Conservation (phyloP, 2,329 filamentous ascomycete species). For the Pyrenophora graminea region DNA sequence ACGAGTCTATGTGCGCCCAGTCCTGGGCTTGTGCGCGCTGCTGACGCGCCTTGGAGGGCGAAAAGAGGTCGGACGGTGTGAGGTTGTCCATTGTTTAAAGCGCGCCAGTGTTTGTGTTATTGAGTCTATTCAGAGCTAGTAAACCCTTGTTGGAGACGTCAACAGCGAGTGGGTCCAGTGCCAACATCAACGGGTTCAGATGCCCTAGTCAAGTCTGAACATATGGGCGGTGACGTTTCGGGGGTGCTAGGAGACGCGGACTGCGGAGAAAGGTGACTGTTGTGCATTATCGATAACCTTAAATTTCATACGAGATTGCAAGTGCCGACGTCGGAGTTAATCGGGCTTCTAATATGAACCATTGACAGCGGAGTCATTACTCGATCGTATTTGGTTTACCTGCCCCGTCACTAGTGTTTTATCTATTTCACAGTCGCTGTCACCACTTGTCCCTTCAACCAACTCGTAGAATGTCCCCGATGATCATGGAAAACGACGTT, state of each 20-base stretch:
- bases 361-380: constrained; percentile 20
- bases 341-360: constrained; percentile 13
- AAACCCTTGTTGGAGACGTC: constrained; percentile 1
- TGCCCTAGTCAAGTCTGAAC: constrained; percentile 5
- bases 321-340: constrained; percentile 42
- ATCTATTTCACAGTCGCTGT: constrained; percentile 5
- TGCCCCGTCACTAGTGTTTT: constrained; percentile 3
- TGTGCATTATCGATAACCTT: constrained; percentile 42
- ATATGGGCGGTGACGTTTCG: constrained; percentile 8
- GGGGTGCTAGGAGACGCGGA: constrained; percentile 11
- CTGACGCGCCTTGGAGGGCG: constrained; percentile 68
- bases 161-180: constrained; percentile 7
- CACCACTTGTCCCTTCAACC: not conserved
- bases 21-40: constrained; percentile 84
- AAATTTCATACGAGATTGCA: constrained; percentile 24
- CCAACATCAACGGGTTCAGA: constrained; percentile 1
- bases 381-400: constrained; percentile 10
- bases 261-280: constrained; percentile 12
- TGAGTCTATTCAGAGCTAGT: constrained; percentile 1
- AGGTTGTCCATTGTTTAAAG: constrained; percentile 39
- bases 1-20: constrained; percentile 85
- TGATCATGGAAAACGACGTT: constrained; percentile 39
- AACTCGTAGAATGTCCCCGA: constrained; percentile 29
- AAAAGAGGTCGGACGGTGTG: constrained; percentile 56
- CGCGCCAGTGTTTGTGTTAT: constrained; percentile 1